Percentiles rank a stretch among this genome's conserved stretches.
These are phyloP conservation scores for Apiotrichum veenhuisii DNA, from an alignment of 1,284 basidiomycete species.

Conservation along the genomic window DNA sequence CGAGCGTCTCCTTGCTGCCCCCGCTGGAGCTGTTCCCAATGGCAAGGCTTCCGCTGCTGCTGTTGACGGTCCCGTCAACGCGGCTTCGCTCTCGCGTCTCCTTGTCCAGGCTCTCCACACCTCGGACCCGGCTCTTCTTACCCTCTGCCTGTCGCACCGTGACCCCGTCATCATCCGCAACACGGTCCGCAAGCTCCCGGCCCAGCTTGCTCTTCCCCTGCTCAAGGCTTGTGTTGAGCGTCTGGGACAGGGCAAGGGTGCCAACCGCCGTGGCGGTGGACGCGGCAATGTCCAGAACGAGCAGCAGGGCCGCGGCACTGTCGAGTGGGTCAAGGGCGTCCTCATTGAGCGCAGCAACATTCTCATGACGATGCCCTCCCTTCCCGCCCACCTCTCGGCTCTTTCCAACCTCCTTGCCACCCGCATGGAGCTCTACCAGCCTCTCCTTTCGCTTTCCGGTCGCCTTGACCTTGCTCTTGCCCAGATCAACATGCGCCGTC, in stretches of 20 bases:
- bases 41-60: conserved; percentile 36
- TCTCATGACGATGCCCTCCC: conserved; percentile 67
- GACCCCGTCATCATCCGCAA: conserved; percentile 76
- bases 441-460: conserved; percentile 78
- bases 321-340: conserved; percentile 85
- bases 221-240: conserved; percentile 86
- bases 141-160: conserved; percentile 81
- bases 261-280: conserved; percentile 55
- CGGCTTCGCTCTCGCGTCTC: conserved; percentile 86
- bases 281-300: conserved; percentile 77
- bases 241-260: conserved; percentile 76
- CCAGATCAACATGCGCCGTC: conserved; percentile 74
- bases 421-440: conserved; percentile 77
- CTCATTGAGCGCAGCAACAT: conserved; percentile 85
- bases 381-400: conserved; percentile 63
- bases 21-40: conserved; percentile 45
- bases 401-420: conserved; percentile 78
- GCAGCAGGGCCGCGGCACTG: conserved; percentile 74
- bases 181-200: conserved; percentile 81
- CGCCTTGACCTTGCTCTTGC: conserved; percentile 88
- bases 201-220: conserved; percentile 82
- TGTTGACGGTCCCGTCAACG: conserved; percentile 58
- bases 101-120: conserved; percentile 96
- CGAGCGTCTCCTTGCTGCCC: conserved; percentile 72
- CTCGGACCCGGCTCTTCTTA: conserved; percentile 80